A percentile compares a stretch with the other conserved stretches of the same genome.
Evolutionary conservation across 1,139 yeast species (phyloP).

Genomic region (Yamadazyma spencermartinsiae): DNA sequence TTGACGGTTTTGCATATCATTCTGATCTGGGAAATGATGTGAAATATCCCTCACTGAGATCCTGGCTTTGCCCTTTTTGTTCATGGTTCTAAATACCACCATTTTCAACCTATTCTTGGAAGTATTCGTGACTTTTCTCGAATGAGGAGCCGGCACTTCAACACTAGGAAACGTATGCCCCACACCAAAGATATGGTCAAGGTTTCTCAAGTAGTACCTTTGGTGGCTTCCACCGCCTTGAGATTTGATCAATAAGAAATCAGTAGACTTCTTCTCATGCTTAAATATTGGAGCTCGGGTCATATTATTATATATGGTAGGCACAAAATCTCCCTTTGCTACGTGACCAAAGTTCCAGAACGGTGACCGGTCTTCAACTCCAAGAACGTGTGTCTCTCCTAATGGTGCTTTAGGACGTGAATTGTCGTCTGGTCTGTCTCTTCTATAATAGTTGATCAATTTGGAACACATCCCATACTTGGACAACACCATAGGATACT

Average conservation of each 20-base stretch:
- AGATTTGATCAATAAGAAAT: conserved; percentile 77
- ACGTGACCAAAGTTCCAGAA: conserved; percentile 99
- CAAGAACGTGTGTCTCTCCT: conserved; percentile 95
- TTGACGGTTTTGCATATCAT: conserved; percentile 96
- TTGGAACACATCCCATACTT: conserved; percentile 97
- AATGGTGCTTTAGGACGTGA: conserved; percentile 84
- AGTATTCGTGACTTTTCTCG: conserved; percentile 92
- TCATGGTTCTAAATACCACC: conserved; percentile 89
- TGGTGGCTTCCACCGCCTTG: conserved; percentile 68
- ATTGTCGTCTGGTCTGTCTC: conserved; percentile 76
- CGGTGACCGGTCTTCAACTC: conserved; percentile 93
- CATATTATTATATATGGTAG: conserved; percentile 90
- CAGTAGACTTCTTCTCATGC: conserved; percentile 78
- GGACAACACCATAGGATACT: conserved; percentile 77
- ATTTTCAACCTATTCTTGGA: conserved; percentile 87
- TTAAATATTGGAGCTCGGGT: conserved; percentile 89
- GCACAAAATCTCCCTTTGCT: conserved; percentile 91
- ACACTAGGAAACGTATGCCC: conserved; percentile 94
- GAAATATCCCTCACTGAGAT: conserved; percentile 87
- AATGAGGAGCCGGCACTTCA: conserved; percentile 97
- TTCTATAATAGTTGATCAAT: conserved; percentile 88
- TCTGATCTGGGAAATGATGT: conserved; percentile 93
- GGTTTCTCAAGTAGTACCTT: conserved; percentile 52
- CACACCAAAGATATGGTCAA: conserved; percentile 76
- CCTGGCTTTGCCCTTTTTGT: conserved; percentile 71